Percentiles rank a stretch among this genome's conserved stretches.
These are phyloP conservation scores for Solanum tacnaense DNA, from an alignment of 257 asterid genomes.

Conservation along the genomic window DNA sequence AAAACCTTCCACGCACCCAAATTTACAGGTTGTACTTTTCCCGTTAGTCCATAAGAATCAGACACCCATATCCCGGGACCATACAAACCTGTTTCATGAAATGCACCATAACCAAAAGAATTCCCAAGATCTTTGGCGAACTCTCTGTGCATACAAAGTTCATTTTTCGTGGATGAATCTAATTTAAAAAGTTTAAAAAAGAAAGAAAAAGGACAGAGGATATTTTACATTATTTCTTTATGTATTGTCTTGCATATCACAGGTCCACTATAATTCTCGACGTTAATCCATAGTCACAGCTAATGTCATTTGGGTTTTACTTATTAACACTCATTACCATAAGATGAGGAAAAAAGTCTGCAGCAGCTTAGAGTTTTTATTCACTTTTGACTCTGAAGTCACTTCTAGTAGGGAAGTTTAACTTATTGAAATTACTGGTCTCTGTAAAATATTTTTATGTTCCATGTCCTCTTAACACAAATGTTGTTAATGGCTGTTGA, in stretches of 20 bases:
- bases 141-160: background rate
- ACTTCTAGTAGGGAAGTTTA: background rate
- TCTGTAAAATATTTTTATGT: background rate
- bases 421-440: background rate
- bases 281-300: background rate
- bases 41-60: background rate
- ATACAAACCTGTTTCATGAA: background rate
- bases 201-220: background rate
- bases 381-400: background rate
- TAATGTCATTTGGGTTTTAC: background rate
- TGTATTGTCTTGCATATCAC: background rate
- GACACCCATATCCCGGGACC: background rate
- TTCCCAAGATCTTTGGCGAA: background rate
- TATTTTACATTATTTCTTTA: background rate
- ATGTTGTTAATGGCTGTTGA: conserved; percentile 36
- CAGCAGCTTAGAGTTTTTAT: background rate
- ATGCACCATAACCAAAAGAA: background rate
- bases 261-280: background rate
- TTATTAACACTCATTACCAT: background rate
- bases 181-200: background rate
- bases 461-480: conserved; percentile 8
- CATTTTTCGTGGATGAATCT: background rate
- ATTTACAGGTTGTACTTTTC: background rate
- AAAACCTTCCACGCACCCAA: background rate
- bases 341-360: background rate